Percentiles rank a stretch among this genome's conserved stretches.
Conservation (phyloP, 2,329 filamentous ascomycete genomes). For the Penicillium sp. region DNA sequence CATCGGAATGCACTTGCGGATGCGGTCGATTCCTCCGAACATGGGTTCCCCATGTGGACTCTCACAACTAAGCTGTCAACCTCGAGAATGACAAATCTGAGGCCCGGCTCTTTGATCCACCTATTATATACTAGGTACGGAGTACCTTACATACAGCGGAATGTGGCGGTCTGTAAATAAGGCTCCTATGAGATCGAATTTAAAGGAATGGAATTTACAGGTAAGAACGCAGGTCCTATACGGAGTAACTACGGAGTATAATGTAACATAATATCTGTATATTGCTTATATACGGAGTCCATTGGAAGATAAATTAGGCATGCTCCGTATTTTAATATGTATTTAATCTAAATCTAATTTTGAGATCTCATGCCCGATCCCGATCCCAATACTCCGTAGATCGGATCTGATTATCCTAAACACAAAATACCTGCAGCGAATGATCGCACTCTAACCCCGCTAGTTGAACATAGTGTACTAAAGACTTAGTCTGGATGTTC, state of each 20-base stretch:
- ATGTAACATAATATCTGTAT: background rate
- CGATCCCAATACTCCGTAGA: background rate
- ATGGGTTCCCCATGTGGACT: constrained; percentile 7
- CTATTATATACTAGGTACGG: background rate
- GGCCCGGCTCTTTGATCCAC: constrained; percentile 5
- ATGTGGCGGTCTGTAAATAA: constrained; percentile 11
- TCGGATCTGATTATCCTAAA: constrained; percentile 7
- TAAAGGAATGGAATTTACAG: background rate
- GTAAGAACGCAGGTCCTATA: background rate
- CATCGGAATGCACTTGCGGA: background rate
- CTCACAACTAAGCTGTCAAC: background rate
- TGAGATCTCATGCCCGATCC: constrained; percentile 2
- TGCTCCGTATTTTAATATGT: background rate
- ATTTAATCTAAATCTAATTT: background rate
- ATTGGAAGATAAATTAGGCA: too few relatives aligned
- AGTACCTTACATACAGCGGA: background rate
- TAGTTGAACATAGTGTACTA: too few relatives aligned
- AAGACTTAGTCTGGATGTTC: background rate
- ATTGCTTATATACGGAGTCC: background rate
- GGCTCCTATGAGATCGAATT: background rate
- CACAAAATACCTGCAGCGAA: constrained; percentile 10
- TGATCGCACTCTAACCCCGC: constrained; percentile 1
- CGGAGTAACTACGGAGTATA: background rate
- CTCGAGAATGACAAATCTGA: constrained; percentile 23
- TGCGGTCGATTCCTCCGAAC: constrained; percentile 4